Percentiles rank a stretch among this genome's conserved stretches.
These are phyloP conservation scores for Aphanocladium album DNA, from an alignment of 2,329 filamentous ascomycete species.

Conservation along the genomic window DNA sequence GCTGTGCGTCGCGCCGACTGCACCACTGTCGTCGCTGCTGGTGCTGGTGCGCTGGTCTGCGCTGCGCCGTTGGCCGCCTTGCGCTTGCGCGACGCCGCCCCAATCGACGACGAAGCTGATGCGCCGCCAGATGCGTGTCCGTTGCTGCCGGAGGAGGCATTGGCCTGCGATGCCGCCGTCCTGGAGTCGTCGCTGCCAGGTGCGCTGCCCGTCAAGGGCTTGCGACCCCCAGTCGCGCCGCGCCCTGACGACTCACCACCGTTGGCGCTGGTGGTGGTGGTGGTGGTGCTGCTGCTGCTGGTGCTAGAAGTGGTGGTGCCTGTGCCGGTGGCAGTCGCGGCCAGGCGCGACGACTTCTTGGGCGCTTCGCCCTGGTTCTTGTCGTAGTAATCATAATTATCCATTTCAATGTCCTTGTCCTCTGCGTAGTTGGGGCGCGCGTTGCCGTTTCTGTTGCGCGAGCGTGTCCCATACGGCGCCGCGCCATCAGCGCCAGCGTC, in stretches of 20 bases:
- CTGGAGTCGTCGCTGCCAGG: conserved; percentile 36
- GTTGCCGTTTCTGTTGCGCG: conserved; percentile 76
- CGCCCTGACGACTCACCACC: conserved; percentile 27
- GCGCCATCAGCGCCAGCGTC: conserved; percentile 48
- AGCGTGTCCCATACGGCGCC: conserved; percentile 85
- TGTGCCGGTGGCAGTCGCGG: too few species aligned
- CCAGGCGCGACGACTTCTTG: conserved; percentile 52
- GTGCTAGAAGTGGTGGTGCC: conserved; percentile 16
- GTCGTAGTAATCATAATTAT: conserved; percentile 66
- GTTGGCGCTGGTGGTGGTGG: conserved; percentile 23
- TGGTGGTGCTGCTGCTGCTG: conserved; percentile 19
- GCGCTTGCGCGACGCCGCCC: conserved; percentile 68
- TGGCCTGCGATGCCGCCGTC: conserved; percentile 29
- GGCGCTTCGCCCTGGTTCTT: conserved; percentile 48
- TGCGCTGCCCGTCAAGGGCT: conserved; percentile 21
- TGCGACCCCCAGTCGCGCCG: conserved; percentile 35
- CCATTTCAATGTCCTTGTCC: conserved; percentile 83
- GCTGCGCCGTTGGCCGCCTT: conserved; percentile 56
- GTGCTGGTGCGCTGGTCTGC: not conserved
- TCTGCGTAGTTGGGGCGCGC: conserved; percentile 93
- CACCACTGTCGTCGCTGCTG: not conserved
- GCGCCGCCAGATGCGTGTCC: conserved; percentile 24
- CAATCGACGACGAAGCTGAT: conserved; percentile 47
- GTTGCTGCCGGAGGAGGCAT: conserved; percentile 20
- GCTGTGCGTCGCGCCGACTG: conserved; percentile 18